Evolutionary conservation across 2,329 filamentous ascomycete genomes (phyloP), one percentile per base, ranked within the genome.

Genomic region (Plectosphaerella sp.): DNA sequence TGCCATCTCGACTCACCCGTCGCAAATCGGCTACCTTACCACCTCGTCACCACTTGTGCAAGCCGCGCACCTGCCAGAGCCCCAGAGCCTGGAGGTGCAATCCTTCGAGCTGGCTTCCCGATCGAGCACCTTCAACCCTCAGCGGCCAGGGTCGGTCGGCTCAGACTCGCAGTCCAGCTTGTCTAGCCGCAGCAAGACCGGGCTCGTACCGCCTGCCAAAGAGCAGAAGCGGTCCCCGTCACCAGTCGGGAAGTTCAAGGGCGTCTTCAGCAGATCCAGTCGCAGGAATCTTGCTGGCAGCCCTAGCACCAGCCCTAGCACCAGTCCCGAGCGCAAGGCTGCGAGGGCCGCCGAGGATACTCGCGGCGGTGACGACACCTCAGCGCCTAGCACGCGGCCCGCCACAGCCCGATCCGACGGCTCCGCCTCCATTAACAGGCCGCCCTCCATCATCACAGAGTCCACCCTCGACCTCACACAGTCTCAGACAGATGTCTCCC

Each of bases 221-320:
- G 71, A 72, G 54, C 64, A 70, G 45, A 79, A 79, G 59, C 80
- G 87, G 54, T 83, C 83, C 22, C 76, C 81, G 18, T 92, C 90
- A 10, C 87, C 88, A 11, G 83, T 80, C 49, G 82, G 84, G 62
- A 89, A 85, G 62, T 74, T 93, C 55, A 87, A 82, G 66, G 84
- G 86, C 63, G 87, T 86, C 12, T 90, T 94, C 62, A 80, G 73
- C 53, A 39, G 37, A 15, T 48, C 47, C 11, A 73, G 77, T 45
- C 84, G 79, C 62, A 83, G 77, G 63, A 70, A 62, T 55, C 22
- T 51, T 28, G 45, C 49, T 18, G 45, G 49, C 14, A 51, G 36
- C 33, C 22, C 28, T 28, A 33, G 41, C 41, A 49, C 50, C 24
- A 74, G 71, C 55, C 70, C 72, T 53, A 79, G 74, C 58, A 73